Conservation (phyloP, 306 rosid species). For the Sicyos edulis region DNA sequence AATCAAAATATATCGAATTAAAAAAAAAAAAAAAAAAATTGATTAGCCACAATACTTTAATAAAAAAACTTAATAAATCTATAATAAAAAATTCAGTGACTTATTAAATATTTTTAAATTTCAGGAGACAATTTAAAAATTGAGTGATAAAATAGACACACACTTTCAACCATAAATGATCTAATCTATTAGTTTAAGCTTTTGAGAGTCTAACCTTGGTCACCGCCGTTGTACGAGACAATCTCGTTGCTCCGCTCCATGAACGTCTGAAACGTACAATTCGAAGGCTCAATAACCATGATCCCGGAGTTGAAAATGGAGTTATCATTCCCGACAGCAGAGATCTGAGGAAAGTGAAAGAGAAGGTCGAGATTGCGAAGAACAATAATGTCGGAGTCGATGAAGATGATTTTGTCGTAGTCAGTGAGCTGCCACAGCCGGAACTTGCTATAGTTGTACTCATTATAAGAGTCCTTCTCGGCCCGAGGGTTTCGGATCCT, state of each 20-base stretch:
- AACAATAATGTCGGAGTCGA: constrained; percentile 79
- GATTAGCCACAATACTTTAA: no score
- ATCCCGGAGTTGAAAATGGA: constrained; percentile 83
- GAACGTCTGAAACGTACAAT: constrained; percentile 57
- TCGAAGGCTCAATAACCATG: constrained; percentile 87
- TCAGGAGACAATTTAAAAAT: no score
- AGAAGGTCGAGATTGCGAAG: constrained; percentile 74
- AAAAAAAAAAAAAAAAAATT: no score
- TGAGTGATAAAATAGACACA: no score
- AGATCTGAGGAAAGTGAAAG: constrained; percentile 77
- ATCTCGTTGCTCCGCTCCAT: constrained; percentile 50
- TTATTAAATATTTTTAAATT: no score
- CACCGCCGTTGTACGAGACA: constrained; percentile 84
- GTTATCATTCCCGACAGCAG: constrained; percentile 82
- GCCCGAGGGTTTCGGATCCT: constrained; percentile 80
- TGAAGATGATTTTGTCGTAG: constrained; percentile 64
- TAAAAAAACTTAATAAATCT: no score
- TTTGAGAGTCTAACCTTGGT: constrained; percentile 43
- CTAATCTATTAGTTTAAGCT: not conserved
- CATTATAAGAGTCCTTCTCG: constrained; percentile 59
- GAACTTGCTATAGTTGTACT: constrained; percentile 93
- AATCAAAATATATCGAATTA: no score
- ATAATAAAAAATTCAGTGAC: no score
- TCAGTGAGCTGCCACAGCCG: constrained; percentile 84
- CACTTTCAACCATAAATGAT: no score